These are phyloP conservation scores for Talaromyces trachyspermus DNA, from an alignment of 495 filamentous ascomycete genomes.

Conservation along the genomic window DNA sequence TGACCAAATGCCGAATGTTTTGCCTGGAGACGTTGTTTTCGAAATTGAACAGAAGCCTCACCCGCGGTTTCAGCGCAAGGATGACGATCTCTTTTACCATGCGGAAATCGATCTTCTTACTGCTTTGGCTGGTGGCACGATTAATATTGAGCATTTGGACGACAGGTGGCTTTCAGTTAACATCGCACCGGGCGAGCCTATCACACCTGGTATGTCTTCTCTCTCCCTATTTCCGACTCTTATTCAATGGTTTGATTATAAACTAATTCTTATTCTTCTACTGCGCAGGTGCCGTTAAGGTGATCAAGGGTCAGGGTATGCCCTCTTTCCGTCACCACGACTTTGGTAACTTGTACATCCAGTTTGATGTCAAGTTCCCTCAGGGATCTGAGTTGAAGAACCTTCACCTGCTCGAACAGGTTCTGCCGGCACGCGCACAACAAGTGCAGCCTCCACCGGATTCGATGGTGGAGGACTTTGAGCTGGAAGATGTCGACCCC, in stretches of 20 bases:
- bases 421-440: constrained; percentile 65
- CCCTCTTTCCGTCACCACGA: constrained; percentile 94
- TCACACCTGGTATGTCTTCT: constrained; percentile 71
- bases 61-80: constrained; percentile 86
- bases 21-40: constrained; percentile 92
- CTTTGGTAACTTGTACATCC: constrained; percentile 92
- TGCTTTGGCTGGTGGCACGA: constrained; percentile 78
- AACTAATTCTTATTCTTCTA: constrained; percentile 20
- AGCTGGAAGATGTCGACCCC: constrained; percentile 74
- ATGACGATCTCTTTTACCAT: constrained; percentile 93
- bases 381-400: constrained; percentile 45
- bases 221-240: constrained; percentile 4
- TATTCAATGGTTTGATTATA: background rate
- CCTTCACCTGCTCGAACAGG: constrained; percentile 60
- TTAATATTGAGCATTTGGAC: constrained; percentile 94
- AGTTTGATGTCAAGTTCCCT: constrained; percentile 97
- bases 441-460: constrained; percentile 60
- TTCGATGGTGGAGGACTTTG: constrained; percentile 82
- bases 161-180: constrained; percentile 92
- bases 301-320: constrained; percentile 97
- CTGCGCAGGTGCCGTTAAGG: constrained; percentile 77
- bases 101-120: constrained; percentile 95
- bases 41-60: constrained; percentile 99
- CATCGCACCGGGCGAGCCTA: constrained; percentile 87
- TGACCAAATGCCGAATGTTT: constrained; percentile 88